Conservation (phyloP, 202 grass and related monocot species). For the Hordeum pubiflorum region DNA sequence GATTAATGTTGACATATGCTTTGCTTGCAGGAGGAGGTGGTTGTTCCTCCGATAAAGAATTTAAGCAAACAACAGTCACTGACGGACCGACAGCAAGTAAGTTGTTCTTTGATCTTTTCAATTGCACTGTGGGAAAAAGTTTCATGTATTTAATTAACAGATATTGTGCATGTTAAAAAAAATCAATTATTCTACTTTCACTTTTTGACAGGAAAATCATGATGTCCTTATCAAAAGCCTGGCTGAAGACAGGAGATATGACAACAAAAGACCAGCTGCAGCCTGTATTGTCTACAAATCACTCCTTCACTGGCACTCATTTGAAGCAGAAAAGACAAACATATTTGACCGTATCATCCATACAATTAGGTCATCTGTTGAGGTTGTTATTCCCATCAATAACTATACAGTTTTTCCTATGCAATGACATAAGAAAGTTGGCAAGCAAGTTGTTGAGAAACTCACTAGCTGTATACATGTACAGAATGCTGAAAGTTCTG, state of each 20-base stretch:
- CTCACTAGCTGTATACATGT: constrained; percentile 20
- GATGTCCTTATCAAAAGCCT: constrained; percentile 81
- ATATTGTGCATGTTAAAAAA: background rate
- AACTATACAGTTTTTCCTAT: background rate
- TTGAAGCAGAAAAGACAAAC: constrained; percentile 93
- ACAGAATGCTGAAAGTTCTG: constrained; percentile 56
- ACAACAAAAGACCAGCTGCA: constrained; percentile 57
- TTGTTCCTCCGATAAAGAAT: constrained; percentile 35
- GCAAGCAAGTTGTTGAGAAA: constrained; percentile 11
- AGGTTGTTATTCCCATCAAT: constrained; percentile 43
- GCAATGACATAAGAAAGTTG: constrained; percentile 2
- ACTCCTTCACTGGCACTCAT: constrained; percentile 81
- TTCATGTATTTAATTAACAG: constrained; percentile 3
- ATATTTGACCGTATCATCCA: constrained; percentile 94
- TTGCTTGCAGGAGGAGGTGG: constrained; percentile 39
- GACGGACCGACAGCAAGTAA: constrained; percentile 71
- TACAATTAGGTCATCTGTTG: constrained; percentile 74
- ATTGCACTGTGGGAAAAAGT: background rate
- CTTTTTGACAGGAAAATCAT: constrained; percentile 72
- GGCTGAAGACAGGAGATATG: constrained; percentile 60
- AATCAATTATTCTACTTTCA: constrained; percentile 23
- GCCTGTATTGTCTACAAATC: constrained; percentile 91
- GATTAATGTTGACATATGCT: constrained; percentile 7
- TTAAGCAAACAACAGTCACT: constrained; percentile 92
- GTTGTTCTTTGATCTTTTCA: background rate